Base-by-base conservation (phyloP, 768 basidiomycete species). In the Lactarius deliciosus region DNA sequence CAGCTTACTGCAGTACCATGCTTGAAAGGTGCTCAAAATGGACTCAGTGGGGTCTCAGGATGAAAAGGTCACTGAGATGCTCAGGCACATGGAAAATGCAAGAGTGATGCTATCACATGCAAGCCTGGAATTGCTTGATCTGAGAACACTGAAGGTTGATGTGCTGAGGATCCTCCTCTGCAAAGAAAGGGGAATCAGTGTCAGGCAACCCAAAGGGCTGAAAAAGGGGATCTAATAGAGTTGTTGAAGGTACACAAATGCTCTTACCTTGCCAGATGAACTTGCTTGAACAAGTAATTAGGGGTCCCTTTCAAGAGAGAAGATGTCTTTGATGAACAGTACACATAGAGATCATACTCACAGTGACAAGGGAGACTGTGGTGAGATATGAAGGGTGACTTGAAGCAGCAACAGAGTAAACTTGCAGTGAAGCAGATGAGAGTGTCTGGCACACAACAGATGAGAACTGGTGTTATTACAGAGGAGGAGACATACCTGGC, bases 1-100 rank as follows among this genome's bases (percentile, higher is more conserved):
- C n/a, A 63, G 71, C 18, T 32, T 57, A 7, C 63, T 72, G 15
- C 63, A 65, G n/a, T 58, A 64, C 22, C 72, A 73, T 63, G 70
- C 71, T 36, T 30, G 47, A 43, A 63, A 36, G 0, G 58, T 72
- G 11, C 66, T 58, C 30, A 60, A 67, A 9, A 69, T 72, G 57
- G 60, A 68, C 60, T 53, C 34, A 3, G 22, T 36, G 28, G 50
- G 60, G 47, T 18, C 18, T 45, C 10, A 20, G 1, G 40, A 53
- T 45, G 9, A 15, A 30, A 60, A 30, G 25, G 40, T 5, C 8
- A 25, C n/a, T 1, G 34, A 15, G 22, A 43, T 8, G 5, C 11
- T 40, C 15, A 41, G 43, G 20, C 58, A 60, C 45, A 3, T 60
- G 6, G 58, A 60, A 32, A 22, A 36, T 3, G 36, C 36, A 36